A percentile compares a stretch with the other conserved stretches of the same genome.
Evolutionary conservation across 768 basidiomycete genomes (phyloP).

Genomic region (Amanita exitialis): DNA sequence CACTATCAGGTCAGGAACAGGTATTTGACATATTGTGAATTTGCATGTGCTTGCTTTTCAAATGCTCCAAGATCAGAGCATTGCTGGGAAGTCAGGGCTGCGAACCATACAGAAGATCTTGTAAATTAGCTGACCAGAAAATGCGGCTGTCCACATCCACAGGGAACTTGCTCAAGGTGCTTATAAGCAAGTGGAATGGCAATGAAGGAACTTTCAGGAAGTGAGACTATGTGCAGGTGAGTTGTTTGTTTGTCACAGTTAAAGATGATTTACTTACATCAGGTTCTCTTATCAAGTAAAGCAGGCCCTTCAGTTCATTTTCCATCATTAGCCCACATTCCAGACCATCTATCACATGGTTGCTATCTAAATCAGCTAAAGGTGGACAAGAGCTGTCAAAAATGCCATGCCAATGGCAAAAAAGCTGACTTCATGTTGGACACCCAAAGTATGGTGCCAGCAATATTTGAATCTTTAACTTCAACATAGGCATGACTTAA

Average conservation of each 20-base stretch:
- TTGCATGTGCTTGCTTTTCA: too few species aligned
- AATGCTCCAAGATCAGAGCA: too few species aligned
- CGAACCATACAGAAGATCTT: too few species aligned
- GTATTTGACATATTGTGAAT: too few species aligned
- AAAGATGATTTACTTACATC: conserved; percentile 39
- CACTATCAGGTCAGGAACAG: too few species aligned
- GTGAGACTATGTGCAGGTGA: too few species aligned
- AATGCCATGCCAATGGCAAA: conserved; percentile 70
- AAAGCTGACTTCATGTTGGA: conserved; percentile 35
- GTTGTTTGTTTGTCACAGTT: conserved; percentile 9
- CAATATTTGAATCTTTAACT: conserved; percentile 48
- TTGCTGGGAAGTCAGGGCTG: too few species aligned
- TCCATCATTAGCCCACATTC: conserved; percentile 60
- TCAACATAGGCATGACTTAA: conserved; percentile 80
- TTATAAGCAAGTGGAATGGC: too few species aligned
- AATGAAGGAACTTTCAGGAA: too few species aligned
- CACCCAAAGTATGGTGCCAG: conserved; percentile 54
- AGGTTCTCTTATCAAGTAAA: conserved; percentile 65
- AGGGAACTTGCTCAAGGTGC: too few species aligned
- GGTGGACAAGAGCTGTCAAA: conserved; percentile 65
- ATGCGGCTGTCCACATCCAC: too few species aligned
- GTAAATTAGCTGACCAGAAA: too few species aligned
- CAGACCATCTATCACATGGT: conserved; percentile 46
- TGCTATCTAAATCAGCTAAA: conserved; percentile 50
- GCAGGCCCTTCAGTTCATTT: conserved; percentile 51